A percentile compares a stretch with the other conserved stretches of the same genome.
Evolutionary conservation across 1,139 yeast species (phyloP).

Genomic region (Chernovozyma sophiae-reginae): DNA sequence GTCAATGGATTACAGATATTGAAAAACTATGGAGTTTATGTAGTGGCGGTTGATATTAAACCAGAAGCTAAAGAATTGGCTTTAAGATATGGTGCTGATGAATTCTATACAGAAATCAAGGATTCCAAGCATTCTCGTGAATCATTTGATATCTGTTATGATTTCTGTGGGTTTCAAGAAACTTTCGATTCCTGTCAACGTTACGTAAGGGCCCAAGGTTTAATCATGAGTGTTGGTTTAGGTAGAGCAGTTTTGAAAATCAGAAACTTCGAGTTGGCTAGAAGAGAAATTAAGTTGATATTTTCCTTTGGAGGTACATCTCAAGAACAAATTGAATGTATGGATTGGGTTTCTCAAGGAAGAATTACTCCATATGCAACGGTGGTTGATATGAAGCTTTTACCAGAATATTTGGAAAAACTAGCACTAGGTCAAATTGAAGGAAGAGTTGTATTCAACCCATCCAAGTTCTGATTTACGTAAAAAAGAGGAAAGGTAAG

Average conservation of each 20-base stretch:
- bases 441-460: slow-evolving; percentile 45
- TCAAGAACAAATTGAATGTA: slow-evolving; percentile 39
- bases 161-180: slow-evolving; percentile 42
- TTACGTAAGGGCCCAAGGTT: slow-evolving; percentile 36
- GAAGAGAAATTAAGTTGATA: slow-evolving; percentile 38
- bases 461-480: slow-evolving; percentile 11
- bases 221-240: slow-evolving; percentile 42
- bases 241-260: slow-evolving; percentile 31
- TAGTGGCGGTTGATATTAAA: slow-evolving; percentile 40
- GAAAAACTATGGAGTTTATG: slow-evolving; percentile 34
- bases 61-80: slow-evolving; percentile 28
- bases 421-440: slow-evolving; percentile 36
- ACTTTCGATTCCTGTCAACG: slow-evolving; percentile 32
- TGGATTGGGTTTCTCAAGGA: slow-evolving; percentile 42
- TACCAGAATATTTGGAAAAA: slow-evolving; percentile 33
- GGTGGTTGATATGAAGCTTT: slow-evolving; percentile 28
- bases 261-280: slow-evolving; percentile 33
- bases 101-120: slow-evolving; percentile 31
- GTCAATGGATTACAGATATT: slow-evolving; percentile 47
- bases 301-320: slow-evolving; percentile 48
- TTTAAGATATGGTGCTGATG: slow-evolving; percentile 38
- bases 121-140: slow-evolving; percentile 24
- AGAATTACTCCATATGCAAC: slow-evolving; percentile 35
- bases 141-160: slow-evolving; percentile 39
- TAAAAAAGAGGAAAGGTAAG: neutral